phyloP scores from a whole-genome alignment of 176 grass and related monocot genomes.

The Musa itinerans region DNA sequence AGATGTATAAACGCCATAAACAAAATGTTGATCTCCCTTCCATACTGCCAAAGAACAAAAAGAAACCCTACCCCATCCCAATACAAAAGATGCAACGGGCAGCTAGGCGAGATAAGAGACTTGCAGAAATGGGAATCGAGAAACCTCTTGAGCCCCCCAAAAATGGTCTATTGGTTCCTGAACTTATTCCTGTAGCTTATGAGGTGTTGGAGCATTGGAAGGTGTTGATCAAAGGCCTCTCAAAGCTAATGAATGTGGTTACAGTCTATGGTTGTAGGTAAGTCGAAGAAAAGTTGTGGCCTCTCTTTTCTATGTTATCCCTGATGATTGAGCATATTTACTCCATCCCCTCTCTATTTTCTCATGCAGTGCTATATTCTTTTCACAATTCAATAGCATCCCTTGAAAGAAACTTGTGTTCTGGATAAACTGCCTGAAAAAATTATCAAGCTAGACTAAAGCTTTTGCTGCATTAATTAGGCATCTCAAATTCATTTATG shows the following conservation, averaged over 20 bases:
- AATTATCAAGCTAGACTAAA: not conserved
- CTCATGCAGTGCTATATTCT: not conserved
- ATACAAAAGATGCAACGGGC: slow-evolving; percentile 58
- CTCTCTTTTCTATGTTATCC: too few species aligned
- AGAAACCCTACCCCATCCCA: slow-evolving; percentile 67
- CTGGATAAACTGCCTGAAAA: not conserved
- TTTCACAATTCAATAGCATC: not conserved
- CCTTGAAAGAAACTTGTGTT: not conserved
- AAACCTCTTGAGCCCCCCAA: slow-evolving; percentile 71
- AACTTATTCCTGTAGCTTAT: slow-evolving; percentile 76
- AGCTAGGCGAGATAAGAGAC: slow-evolving; percentile 51
- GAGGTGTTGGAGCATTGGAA: slow-evolving; percentile 75
- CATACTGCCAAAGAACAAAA: slow-evolving; percentile 71
- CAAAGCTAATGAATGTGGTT: slow-evolving; percentile 66
- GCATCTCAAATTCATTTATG: not conserved
- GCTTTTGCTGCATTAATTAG: not conserved
- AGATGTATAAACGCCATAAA: slow-evolving; percentile 10
- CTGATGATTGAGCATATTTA: too few species aligned
- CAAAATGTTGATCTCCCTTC: slow-evolving; percentile 86
- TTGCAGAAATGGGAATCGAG: slow-evolving; percentile 60
- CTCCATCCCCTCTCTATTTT: not conserved
- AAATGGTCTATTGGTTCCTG: slow-evolving; percentile 75
- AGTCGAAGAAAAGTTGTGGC: not conserved
- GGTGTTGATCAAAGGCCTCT: slow-evolving; percentile 64
- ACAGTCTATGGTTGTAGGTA: slow-evolving; percentile 87